These are phyloP conservation scores for Ophiostoma quercus DNA, from an alignment of 2,329 filamentous ascomycete genomes.

Conservation along the genomic window DNA sequence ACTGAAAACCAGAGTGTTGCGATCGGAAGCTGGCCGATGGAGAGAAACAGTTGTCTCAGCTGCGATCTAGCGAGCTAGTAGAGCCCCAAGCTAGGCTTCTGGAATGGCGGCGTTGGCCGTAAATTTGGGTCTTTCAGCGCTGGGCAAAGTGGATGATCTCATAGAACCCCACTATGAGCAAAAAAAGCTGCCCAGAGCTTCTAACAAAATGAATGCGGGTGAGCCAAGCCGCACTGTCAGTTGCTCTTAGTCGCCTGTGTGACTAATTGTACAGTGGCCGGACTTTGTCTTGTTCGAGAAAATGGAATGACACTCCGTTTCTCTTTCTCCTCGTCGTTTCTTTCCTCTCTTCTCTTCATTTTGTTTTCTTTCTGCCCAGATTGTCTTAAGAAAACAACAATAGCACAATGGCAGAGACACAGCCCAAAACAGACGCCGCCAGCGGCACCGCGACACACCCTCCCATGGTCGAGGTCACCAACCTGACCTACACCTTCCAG, in stretches of 20 bases:
- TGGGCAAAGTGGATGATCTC: conserved; percentile 12
- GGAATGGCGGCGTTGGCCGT: neutral
- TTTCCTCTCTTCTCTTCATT: neutral
- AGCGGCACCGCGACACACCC: conserved; percentile 36
- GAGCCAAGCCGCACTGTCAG: neutral
- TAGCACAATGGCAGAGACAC: conserved; percentile 20
- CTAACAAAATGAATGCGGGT: neutral
- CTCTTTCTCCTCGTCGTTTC: neutral
- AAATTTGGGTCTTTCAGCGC: neutral
- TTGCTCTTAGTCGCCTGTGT: neutral
- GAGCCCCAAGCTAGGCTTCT: neutral
- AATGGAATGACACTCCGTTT: neutral
- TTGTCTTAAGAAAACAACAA: neutral
- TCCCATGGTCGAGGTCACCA: conserved; percentile 62
- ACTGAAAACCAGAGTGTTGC: neutral
- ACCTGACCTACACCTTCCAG: conserved; percentile 83
- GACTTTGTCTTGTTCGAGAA: neutral
- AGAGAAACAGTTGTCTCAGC: neutral
- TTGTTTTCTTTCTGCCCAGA: neutral
- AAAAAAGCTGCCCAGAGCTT: neutral
- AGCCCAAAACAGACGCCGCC: neutral
- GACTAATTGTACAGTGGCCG: neutral
- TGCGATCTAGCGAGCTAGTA: neutral
- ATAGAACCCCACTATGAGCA: conserved; percentile 23
- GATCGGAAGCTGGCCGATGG: neutral